These are phyloP conservation scores for Fraxinus floribunda DNA, from an alignment of 305 asterid genomes.

Conservation along the genomic window DNA sequence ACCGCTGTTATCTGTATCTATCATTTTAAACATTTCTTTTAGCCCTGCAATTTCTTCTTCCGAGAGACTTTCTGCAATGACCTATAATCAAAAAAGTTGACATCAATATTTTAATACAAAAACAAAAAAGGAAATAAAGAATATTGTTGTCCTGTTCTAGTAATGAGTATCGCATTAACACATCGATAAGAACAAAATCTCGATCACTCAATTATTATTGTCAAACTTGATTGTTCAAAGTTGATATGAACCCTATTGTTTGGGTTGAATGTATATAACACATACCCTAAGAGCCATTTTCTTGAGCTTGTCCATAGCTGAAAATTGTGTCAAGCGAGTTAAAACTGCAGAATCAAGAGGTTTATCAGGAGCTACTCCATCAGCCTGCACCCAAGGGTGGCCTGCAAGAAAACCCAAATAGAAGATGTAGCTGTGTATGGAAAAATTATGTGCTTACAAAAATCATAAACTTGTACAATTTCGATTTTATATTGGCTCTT, in stretches of 20 bases:
- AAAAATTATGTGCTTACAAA: neutral
- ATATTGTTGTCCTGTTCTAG: neutral
- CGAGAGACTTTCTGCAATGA: slow-evolving; percentile 52
- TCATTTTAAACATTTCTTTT: slow-evolving; percentile 3
- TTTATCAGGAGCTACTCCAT: slow-evolving; percentile 73
- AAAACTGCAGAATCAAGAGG: slow-evolving; percentile 70
- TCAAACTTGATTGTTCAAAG: neutral
- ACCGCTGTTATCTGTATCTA: neutral
- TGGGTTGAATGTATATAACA: neutral
- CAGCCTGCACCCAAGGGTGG: slow-evolving; percentile 68
- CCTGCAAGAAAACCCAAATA: slow-evolving; percentile 35
- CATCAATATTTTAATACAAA: neutral
- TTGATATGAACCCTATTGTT: neutral
- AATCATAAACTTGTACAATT: neutral
- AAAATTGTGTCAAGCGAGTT: slow-evolving; percentile 61
- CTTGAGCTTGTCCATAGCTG: slow-evolving; percentile 71
- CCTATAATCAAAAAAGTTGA: slow-evolving; percentile 25
- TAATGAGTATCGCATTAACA: neutral
- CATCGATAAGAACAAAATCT: neutral
- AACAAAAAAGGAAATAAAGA: neutral
- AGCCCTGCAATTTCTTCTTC: slow-evolving; percentile 49
- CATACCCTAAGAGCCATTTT: slow-evolving; percentile 76
- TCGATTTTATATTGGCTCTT: neutral
- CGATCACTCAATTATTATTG: neutral
- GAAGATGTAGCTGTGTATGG: neutral